Evolutionary conservation across 768 basidiomycete genomes (phyloP), one percentile per base, ranked within the genome.

Genomic region (Mycena epipterygia): DNA sequence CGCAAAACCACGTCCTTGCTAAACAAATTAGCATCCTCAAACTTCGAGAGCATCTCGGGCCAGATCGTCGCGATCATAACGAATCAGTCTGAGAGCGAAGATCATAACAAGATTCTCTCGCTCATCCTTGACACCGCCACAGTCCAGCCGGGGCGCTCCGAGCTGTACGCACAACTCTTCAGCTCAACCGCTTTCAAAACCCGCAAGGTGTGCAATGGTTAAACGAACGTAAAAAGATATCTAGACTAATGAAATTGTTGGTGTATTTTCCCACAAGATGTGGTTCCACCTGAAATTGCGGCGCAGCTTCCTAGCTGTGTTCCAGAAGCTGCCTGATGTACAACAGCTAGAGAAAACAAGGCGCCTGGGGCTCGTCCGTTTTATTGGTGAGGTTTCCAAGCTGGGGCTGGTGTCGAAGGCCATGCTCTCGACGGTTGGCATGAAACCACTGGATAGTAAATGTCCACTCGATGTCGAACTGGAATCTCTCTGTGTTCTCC

Each of bases 311-410:
- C 84, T 2, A 23, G n/a, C n/a, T 19, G 5, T 21, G 12, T 14
- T 14, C 35, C 8, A 37, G 35, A 37, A 14, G 35, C 35, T 14
- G 14, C 35, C 35, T 6, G 35, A 37, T 37, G 35, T 37, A 14
- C 35, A 37, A 14, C 8, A 37, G 35, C 8, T 7, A 14, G 14
- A 37, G 8, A 98, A 98, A 84, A 93, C 96, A 68, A 93, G 94
- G 71, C 96, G 96, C 80, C 91, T 98, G 13, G 95, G 97, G 84
- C 88, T 98, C 73, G 95, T 98, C 84, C 94, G 94, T 81, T 96
- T 99, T 84, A 98, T 98, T 69, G 96, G 97, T 71, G 97, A 99
- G 83, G 85, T 98, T 56, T 99, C 95, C 92, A 98, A 97, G 84
- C 86, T 99, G 17, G 93, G 94, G 83, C 97, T 98, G 96, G 86